Evolutionary conservation across 148 eudicot genomes (phyloP), one percentile per base, ranked within the genome.

Genomic region (Spergularia bocconei): DNA sequence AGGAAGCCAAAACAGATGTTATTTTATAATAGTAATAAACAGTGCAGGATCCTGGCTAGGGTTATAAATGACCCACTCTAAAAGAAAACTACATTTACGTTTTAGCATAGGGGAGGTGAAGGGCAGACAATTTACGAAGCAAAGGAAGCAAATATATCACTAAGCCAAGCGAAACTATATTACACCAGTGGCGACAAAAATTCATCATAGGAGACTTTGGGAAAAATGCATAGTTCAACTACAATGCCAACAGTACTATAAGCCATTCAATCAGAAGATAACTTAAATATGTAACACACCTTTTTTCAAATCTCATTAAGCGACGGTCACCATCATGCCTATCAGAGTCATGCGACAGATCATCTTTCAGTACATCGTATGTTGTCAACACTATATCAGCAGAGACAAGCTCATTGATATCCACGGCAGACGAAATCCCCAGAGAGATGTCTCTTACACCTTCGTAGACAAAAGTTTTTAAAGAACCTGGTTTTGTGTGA

Each of bases 271-370:
- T 68, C 15, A 68, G 20, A 29, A 63, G 68, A 65, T 53, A 39
- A 55, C 1, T 11, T 39, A 41, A 23, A 15, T 23, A 48, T 75
- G 13, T 16, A 64, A 66, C 55, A 63, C 80, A 95, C 99, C 96
- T 95, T 84, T 92, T 95, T 66, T 83, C 79, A 79, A 83, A 89
- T 88, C 99, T 90, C 94, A 95, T 75, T 71, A 88, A 63, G 78
- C 96, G 92, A 64, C 93, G 92, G 78, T 95, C 97, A 64, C 99
- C 97, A 82, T 92, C 97, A 84, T 95, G 89, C 75, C 99, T 89
- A 59, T 95, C 99, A 64, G 90, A 86, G 81, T 92, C 99, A 84
- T 95, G 99, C 20, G 97, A 90, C 54, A 95, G 79, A 79, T 95
- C 99, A 59, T 86, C 97, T 79, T 81, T 95, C 78, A 95, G 88